These are phyloP conservation scores for Colletotrichum filicis DNA, from an alignment of 2,329 filamentous ascomycete genomes.

Conservation along the genomic window DNA sequence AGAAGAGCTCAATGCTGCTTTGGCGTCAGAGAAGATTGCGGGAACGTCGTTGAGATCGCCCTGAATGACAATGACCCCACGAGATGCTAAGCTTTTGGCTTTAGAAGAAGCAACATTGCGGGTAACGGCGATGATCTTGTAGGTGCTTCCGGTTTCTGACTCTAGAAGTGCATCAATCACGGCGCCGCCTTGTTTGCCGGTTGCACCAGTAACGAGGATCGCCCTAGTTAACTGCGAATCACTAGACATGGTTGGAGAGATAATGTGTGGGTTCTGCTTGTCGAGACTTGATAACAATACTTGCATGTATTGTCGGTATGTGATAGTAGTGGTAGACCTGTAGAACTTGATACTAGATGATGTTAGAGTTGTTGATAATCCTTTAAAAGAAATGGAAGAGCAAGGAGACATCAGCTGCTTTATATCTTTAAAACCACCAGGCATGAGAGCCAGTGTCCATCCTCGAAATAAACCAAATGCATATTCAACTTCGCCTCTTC, in stretches of 20 bases:
- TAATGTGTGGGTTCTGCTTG: no score
- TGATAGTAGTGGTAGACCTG: neutral
- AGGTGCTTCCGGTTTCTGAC: constrained; percentile 13
- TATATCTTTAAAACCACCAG: neutral
- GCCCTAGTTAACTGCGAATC: neutral
- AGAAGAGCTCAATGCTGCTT: neutral
- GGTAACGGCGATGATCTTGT: constrained; percentile 59
- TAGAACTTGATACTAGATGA: neutral
- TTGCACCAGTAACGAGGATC: constrained; percentile 48
- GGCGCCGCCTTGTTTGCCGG: constrained; percentile 50
- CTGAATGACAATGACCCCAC: constrained; percentile 44
- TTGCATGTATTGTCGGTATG: neutral
- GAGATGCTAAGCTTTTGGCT: constrained; percentile 53
- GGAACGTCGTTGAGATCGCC: constrained; percentile 62
- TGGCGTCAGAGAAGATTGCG: constrained; percentile 52
- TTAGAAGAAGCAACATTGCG: constrained; percentile 56
- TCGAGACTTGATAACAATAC: neutral
- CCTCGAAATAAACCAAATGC: neutral
- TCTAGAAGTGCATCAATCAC: constrained; percentile 44
- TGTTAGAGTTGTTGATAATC: neutral
- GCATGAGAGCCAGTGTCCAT: neutral
- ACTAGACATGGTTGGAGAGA: neutral
- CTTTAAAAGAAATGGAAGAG: neutral
- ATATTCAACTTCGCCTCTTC: neutral
- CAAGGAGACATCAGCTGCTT: neutral